phyloP scores from a whole-genome alignment of 169 alveolate genomes.

The Plasmodium relictum region DNA sequence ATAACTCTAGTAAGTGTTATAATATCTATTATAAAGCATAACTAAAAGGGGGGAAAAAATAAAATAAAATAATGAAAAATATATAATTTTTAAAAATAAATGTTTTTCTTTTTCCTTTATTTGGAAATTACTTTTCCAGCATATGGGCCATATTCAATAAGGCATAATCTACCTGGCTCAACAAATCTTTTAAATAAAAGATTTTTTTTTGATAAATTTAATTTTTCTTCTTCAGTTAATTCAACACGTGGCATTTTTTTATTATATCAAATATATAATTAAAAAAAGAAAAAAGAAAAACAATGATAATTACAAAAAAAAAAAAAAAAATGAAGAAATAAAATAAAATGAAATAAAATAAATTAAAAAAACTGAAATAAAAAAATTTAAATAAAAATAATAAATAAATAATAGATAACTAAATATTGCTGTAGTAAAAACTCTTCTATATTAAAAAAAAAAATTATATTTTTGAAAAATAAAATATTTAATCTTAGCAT shows the following conservation, averaged over 20 bases:
- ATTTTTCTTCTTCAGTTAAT: constrained; percentile 58
- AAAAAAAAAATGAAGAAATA: too few relatives aligned
- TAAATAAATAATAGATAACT: not conserved
- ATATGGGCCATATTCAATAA: constrained; percentile 94
- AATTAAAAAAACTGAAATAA: too few relatives aligned
- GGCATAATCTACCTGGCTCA: constrained; percentile 95
- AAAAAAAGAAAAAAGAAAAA: too few relatives aligned
- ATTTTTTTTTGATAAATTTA: constrained; percentile 62
- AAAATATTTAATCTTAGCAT: not conserved
- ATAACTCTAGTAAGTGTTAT: constrained; percentile 91
- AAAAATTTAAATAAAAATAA: not conserved
- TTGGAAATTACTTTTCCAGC: constrained; percentile 91
- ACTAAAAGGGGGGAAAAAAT: constrained; percentile 71
- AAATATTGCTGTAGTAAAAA: not conserved
- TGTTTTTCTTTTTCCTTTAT: not conserved
- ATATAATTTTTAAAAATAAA: not conserved
- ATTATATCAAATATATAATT: too few relatives aligned
- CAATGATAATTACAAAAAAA: too few relatives aligned
- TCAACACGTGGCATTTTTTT: constrained; percentile 53
- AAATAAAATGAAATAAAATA: too few relatives aligned
- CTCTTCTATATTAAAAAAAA: not conserved
- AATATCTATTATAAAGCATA: constrained; percentile 92
- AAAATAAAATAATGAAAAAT: not conserved
- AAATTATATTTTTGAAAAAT: not conserved
- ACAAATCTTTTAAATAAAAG: constrained; percentile 92